phyloP scores from a whole-genome alignment of 371 early-diverging fungal species.

The Lichtheimia hyalospora region DNA sequence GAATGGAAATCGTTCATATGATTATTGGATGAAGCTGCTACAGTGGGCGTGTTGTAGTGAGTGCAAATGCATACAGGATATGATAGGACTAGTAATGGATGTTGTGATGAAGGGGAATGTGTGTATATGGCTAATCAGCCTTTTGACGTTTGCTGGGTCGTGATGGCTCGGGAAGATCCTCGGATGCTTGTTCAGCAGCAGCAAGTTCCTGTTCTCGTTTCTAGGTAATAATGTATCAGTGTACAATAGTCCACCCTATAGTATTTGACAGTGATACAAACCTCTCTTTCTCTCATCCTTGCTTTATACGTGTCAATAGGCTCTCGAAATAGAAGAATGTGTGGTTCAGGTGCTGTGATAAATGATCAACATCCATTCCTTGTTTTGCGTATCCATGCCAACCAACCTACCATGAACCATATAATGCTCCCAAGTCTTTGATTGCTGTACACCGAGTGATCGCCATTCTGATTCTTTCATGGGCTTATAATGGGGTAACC shows the following conservation, averaged over 20 bases:
- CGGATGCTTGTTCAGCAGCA: not conserved
- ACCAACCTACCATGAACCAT: constrained; percentile 23
- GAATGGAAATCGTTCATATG: no score
- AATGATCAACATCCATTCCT: not conserved
- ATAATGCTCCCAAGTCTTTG: constrained; percentile 15
- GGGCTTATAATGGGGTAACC: constrained; percentile 9
- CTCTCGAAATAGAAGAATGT: constrained; percentile 13
- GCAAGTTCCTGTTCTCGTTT: not conserved
- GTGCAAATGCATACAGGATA: no score
- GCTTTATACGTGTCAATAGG: not conserved
- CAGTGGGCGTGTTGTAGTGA: no score
- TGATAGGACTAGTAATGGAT: no score
- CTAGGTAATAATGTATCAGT: not conserved
- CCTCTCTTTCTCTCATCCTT: not conserved
- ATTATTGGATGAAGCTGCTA: no score
- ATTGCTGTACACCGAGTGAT: constrained; percentile 10
- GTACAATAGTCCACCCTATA: not conserved
- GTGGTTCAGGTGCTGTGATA: constrained; percentile 18
- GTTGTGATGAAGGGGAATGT: no score
- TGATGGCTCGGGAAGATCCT: not conserved
- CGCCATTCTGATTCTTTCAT: constrained; percentile 11
- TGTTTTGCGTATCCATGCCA: not conserved
- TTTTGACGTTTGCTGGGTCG: not conserved
- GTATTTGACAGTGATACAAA: not conserved
- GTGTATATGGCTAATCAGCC: no score